Percentiles rank a stretch among this genome's conserved stretches.
Evolutionary conservation across 1,284 basidiomycete genomes (phyloP).

Genomic region (Afroboletus lepidellus): DNA sequence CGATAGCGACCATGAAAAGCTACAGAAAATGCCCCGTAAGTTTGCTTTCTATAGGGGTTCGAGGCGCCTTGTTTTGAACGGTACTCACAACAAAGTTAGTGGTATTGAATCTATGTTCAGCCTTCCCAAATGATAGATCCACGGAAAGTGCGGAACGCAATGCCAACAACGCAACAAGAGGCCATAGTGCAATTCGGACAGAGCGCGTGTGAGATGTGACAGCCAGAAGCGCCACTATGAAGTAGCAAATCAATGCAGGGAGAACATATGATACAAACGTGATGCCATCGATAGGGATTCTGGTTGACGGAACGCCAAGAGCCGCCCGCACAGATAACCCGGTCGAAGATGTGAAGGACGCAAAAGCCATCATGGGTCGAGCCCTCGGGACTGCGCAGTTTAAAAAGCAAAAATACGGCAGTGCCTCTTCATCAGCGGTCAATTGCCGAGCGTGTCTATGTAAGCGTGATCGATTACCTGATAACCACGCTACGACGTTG

Average conservation of each 20-base stretch:
- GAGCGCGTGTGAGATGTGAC: background rate
- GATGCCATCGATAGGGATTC: background rate
- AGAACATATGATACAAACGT: background rate
- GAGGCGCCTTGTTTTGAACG: background rate
- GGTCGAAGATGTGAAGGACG: background rate
- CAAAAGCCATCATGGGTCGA: background rate
- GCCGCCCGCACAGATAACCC: background rate
- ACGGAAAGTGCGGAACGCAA: background rate
- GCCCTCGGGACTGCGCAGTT: background rate
- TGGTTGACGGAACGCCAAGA: background rate
- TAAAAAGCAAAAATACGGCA: background rate
- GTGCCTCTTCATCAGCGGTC: background rate
- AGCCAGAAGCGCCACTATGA: background rate
- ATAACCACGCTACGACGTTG: background rate
- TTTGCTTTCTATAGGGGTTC: background rate
- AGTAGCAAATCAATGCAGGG: background rate
- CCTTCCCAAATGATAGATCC: background rate
- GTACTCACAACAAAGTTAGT: constrained; percentile 38
- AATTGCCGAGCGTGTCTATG: background rate
- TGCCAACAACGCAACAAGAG: background rate
- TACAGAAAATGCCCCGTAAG: background rate
- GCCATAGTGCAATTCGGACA: background rate
- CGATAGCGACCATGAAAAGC: constrained; percentile 18
- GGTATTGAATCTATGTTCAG: background rate
- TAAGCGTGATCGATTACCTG: background rate